These are phyloP conservation scores for Penicillium roqueforti DNA, from an alignment of 495 filamentous ascomycete genomes.

Conservation along the genomic window DNA sequence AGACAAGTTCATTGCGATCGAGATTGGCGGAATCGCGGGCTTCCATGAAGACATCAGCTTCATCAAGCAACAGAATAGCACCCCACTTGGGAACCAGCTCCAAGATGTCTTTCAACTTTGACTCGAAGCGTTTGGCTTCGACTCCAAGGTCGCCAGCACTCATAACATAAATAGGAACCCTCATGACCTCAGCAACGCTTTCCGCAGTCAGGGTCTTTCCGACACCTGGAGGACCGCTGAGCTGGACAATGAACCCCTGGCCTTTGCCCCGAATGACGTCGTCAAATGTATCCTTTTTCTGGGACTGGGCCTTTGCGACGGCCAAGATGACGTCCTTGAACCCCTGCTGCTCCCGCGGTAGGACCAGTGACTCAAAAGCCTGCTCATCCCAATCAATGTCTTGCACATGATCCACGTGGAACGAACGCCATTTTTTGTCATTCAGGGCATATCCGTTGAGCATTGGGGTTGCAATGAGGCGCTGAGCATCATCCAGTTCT, in stretches of 20 bases:
- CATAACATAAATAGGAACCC: constrained; percentile 37
- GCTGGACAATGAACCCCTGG: constrained; percentile 34
- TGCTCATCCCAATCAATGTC: constrained; percentile 49
- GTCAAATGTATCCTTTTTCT: constrained; percentile 24
- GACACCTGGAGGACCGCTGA: constrained; percentile 40
- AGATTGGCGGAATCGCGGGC: constrained; percentile 30
- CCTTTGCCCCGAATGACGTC: constrained; percentile 34
- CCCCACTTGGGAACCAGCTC: constrained; percentile 47
- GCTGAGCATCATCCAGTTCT: constrained; percentile 15
- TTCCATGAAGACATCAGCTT: constrained; percentile 48
- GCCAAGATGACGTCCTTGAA: constrained; percentile 32
- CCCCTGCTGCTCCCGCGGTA: constrained; percentile 27
- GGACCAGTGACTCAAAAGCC: constrained; percentile 54
- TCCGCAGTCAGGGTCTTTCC: constrained; percentile 45
- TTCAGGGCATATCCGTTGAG: constrained; percentile 28
- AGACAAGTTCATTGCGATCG: constrained; percentile 42
- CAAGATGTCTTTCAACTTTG: constrained; percentile 46
- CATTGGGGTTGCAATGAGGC: constrained; percentile 16
- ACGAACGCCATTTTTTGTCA: constrained; percentile 40
- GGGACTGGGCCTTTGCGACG: constrained; percentile 28
- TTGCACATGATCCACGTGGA: constrained; percentile 33
- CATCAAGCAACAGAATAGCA: constrained; percentile 43
- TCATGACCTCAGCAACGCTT: constrained; percentile 31
- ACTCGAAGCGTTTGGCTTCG: constrained; percentile 45
- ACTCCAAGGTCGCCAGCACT: constrained; percentile 54